phyloP scores from a whole-genome alignment of 257 asterid species.

The Capsicum baccatum region DNA sequence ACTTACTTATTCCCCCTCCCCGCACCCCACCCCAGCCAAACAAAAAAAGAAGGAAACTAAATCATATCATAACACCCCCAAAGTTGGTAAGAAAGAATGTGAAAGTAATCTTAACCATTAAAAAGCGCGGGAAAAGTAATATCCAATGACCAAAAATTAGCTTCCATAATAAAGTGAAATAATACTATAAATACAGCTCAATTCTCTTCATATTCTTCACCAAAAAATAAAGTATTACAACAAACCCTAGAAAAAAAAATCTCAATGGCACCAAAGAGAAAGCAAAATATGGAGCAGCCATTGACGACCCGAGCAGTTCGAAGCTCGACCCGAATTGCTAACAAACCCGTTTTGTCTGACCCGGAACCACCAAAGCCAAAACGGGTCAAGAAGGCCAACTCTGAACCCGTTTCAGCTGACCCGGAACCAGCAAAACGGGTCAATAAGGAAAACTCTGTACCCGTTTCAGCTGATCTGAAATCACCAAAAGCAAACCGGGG shows the following conservation, averaged over 20 bases:
- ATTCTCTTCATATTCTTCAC: background rate
- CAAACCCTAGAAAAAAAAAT: background rate
- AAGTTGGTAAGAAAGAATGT: background rate
- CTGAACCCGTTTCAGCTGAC: no score
- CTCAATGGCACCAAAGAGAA: constrained; percentile 49
- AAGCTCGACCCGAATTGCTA: constrained; percentile 42
- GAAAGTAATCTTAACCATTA: constrained; percentile 45
- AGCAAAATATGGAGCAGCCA: constrained; percentile 30
- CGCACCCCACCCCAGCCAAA: no score
- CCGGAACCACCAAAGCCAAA: constrained; percentile 44
- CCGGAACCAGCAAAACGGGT: no score
- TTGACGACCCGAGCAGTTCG: constrained; percentile 43
- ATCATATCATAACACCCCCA: background rate
- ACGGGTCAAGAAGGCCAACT: constrained; percentile 34
- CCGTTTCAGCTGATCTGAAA: constrained; percentile 35
- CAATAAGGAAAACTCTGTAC: background rate
- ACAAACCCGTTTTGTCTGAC: constrained; percentile 31
- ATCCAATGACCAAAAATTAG: background rate
- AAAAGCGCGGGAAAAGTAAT: constrained; percentile 59
- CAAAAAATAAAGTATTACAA: background rate
- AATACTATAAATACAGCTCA: no score
- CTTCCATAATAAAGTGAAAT: no score
- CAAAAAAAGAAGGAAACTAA: no score
- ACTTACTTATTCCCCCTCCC: no score
- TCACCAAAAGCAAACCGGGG: constrained; percentile 46